A percentile compares a stretch with the other conserved stretches of the same genome.
phyloP scores from a whole-genome alignment of 768 basidiomycete species.

The Russula dissimulans region DNA sequence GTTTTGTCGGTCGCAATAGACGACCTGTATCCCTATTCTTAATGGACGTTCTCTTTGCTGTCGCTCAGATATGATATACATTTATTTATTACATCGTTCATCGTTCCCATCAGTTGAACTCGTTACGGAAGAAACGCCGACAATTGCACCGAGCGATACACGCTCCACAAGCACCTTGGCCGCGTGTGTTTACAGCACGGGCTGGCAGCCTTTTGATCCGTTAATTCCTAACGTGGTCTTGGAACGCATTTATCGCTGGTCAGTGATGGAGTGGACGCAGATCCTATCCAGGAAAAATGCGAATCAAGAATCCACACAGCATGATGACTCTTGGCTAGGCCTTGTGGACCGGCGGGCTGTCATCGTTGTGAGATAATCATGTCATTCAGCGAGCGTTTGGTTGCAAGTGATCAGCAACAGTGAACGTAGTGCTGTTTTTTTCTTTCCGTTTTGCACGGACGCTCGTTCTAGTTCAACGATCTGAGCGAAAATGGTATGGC shows the following conservation, averaged over 20 bases:
- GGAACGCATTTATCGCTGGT: slow-evolving; percentile 8
- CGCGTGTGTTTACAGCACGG: background rate
- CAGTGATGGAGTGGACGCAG: background rate
- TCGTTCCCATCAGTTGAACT: slow-evolving; percentile 3
- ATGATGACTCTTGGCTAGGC: background rate
- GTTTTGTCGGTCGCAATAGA: slow-evolving; percentile 8
- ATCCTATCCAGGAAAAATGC: slow-evolving; percentile 12
- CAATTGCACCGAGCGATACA: background rate
- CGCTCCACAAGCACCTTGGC: background rate
- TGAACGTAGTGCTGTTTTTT: background rate
- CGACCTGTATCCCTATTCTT: background rate
- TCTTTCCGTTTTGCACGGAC: background rate
- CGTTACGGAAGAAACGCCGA: background rate
- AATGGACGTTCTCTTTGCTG: slow-evolving; percentile 3
- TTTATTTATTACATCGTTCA: slow-evolving; percentile 4
- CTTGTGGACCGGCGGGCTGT: background rate
- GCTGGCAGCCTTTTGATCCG: background rate
- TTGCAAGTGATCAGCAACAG: background rate
- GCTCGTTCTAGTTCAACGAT: too few species aligned
- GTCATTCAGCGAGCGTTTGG: background rate
- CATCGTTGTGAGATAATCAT: background rate
- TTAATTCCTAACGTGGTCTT: background rate
- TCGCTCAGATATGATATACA: slow-evolving; percentile 3
- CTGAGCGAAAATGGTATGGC: too few species aligned
- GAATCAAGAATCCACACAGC: slow-evolving; percentile 9